phyloP scores from a whole-genome alignment of 441 rosid species.

The Populus hybrid region DNA sequence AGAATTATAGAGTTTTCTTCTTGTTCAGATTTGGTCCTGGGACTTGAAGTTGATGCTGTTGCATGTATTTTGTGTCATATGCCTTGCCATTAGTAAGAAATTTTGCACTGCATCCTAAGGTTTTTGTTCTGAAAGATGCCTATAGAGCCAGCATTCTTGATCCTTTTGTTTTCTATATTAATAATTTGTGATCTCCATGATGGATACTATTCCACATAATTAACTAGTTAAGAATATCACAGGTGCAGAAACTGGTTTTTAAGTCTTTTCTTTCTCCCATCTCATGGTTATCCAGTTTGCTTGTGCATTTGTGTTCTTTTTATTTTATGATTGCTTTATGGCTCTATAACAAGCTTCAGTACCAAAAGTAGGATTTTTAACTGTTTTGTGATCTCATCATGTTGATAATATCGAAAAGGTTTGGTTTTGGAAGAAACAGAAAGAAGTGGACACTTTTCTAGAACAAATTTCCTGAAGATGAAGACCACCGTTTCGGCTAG shows the following conservation, averaged over 20 bases:
- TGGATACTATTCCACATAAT: neutral
- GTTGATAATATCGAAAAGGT: neutral
- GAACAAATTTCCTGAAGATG: conserved; percentile 23
- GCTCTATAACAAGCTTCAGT: neutral
- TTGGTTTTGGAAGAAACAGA: conserved; percentile 14
- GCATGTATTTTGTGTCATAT: neutral
- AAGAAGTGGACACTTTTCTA: conserved; percentile 26
- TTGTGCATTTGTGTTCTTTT: neutral
- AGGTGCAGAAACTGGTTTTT: neutral
- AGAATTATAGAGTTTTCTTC: neutral
- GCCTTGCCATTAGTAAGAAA: neutral
- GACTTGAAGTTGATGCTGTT: neutral
- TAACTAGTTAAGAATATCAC: neutral
- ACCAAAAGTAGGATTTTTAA: neutral
- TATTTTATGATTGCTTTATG: neutral
- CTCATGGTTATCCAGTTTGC: neutral
- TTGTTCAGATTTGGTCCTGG: neutral
- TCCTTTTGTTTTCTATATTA: neutral
- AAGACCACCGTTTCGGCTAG: conserved; percentile 14
- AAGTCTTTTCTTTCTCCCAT: neutral
- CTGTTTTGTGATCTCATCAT: conserved; percentile 14
- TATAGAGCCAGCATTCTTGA: neutral
- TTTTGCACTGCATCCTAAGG: neutral
- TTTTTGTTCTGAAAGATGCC: neutral
- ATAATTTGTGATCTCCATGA: neutral